phyloP scores from a whole-genome alignment of 2,329 filamentous ascomycete genomes.

The Verticillium albo-atrum region DNA sequence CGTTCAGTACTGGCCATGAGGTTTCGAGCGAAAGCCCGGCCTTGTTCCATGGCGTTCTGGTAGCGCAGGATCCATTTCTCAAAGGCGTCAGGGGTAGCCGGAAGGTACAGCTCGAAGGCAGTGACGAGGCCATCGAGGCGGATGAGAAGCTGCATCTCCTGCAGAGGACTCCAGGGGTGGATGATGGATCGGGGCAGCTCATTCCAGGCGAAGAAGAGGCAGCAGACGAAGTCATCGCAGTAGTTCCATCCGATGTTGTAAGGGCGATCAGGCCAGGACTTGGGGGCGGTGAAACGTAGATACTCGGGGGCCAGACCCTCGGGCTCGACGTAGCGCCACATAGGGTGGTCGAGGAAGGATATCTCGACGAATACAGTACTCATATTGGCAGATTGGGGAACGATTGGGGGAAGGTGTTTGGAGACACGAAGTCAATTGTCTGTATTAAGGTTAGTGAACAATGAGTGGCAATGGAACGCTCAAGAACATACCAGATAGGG shows the following conservation, averaged over 20 bases:
- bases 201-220: background rate
- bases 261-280: background rate
- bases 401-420: background rate
- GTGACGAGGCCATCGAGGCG: conserved; percentile 17
- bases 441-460: background rate
- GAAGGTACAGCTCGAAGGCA: conserved; percentile 16
- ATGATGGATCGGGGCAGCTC: background rate
- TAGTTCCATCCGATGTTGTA: background rate
- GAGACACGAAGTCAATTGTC: no score
- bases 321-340: background rate
- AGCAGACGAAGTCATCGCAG: background rate
- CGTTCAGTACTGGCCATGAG: conserved; percentile 2
- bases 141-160: background rate
- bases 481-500: no score
- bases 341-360: background rate
- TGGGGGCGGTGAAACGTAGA: background rate
- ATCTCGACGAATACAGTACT: background rate
- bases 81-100: conserved; percentile 16
- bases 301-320: background rate
- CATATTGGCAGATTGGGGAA: background rate
- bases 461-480: no score
- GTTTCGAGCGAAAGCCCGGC: background rate
- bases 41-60: conserved; percentile 16
- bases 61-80: conserved; percentile 13
- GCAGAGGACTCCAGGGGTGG: background rate